These are phyloP conservation scores for Penicillium sp. DNA, from an alignment of 2,329 filamentous ascomycete species.

Conservation along the genomic window DNA sequence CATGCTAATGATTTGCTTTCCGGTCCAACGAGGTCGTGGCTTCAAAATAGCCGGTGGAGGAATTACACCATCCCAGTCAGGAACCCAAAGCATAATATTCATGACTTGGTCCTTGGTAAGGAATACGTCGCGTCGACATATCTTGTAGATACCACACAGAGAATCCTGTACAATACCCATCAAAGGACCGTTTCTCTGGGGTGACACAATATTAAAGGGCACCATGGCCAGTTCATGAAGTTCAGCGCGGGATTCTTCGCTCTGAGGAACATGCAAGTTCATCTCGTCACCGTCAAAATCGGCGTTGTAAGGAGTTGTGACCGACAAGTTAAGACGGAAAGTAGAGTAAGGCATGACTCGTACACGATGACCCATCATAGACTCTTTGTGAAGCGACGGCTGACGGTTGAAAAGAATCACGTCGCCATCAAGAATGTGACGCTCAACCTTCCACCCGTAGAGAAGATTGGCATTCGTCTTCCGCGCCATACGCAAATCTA, in stretches of 20 bases:
- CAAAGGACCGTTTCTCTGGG: conserved; percentile 89
- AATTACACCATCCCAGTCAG: conserved; percentile 93
- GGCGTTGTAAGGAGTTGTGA: conserved; percentile 98
- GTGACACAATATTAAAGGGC: conserved; percentile 97
- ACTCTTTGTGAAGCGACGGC: conserved; percentile 97
- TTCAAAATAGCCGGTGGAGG: conserved; percentile 92
- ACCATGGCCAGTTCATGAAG: conserved; percentile 94
- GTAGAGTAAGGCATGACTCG: conserved; percentile 99
- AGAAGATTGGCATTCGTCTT: conserved; percentile 68
- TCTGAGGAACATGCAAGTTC: conserved; percentile 99
- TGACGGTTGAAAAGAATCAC: conserved; percentile 99
- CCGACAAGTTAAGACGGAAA: conserved; percentile 93
- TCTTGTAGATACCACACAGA: conserved; percentile 92
- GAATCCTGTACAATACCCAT: conserved; percentile 99
- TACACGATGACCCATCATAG: conserved; percentile 99
- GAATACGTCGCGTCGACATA: conserved; percentile 89
- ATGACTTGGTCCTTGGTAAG: conserved; percentile 87
- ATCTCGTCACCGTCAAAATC: conserved; percentile 99
- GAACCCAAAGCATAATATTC: conserved; percentile 97
- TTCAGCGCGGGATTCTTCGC: conserved; percentile 93
- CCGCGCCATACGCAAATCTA: conserved; percentile 91
- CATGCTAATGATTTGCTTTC: conserved; percentile 96
- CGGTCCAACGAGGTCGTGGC: conserved; percentile 89
- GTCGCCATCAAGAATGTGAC: conserved; percentile 92
- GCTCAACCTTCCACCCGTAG: conserved; percentile 98